Conservation (phyloP, 1,284 basidiomycete genomes). For the Irpex rosettiformis region DNA sequence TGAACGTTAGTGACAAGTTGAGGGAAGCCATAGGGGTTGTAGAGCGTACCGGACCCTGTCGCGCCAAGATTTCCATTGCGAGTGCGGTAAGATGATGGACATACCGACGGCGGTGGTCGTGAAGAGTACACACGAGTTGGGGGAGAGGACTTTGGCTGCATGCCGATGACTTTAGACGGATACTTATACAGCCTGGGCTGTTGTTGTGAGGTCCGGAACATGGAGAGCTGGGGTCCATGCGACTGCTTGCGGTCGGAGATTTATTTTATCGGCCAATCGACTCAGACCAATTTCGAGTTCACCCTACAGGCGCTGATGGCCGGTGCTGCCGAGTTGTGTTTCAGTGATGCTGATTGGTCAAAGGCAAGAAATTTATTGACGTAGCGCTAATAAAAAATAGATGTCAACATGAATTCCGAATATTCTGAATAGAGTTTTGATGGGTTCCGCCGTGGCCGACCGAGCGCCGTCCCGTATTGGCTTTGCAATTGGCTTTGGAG, state of each 20-base stretch:
- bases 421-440: constrained; percentile 7
- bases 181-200: background rate
- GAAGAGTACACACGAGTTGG: background rate
- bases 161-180: background rate
- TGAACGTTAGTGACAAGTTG: background rate
- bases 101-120: constrained; percentile 9
- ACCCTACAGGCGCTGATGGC: constrained; percentile 2
- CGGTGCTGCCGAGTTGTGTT: background rate
- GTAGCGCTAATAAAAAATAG: background rate
- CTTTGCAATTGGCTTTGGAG: background rate
- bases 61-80: constrained; percentile 27
- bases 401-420: constrained; percentile 13
- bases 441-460: background rate
- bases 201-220: constrained; percentile 2
- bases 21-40: background rate
- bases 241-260: background rate
- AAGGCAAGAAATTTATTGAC: constrained; percentile 1
- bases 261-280: constrained; percentile 4
- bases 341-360: constrained; percentile 4
- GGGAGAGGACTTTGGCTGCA: background rate
- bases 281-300: background rate
- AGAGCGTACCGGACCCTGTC: constrained; percentile 24
- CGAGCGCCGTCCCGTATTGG: background rate
- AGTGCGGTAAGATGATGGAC: constrained; percentile 22
- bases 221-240: background rate